phyloP scores from a whole-genome alignment of 108 stramenopile genomes.

The Skeletonema menzelii region DNA sequence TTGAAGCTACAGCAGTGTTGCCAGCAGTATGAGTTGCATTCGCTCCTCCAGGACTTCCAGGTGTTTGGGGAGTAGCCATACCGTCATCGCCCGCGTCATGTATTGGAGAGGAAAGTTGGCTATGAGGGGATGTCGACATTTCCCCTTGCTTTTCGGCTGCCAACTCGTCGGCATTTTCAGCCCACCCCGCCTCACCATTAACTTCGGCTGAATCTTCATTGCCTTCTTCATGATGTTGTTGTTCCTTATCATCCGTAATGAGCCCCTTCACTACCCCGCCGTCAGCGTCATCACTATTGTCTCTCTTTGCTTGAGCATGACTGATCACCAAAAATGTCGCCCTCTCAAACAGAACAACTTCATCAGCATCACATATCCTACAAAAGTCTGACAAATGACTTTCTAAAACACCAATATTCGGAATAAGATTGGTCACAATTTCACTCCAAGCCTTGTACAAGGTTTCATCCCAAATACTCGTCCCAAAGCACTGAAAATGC shows the following conservation, averaged over 20 bases:
- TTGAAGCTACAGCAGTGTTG: neutral
- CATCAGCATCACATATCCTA: slow-evolving; percentile 94
- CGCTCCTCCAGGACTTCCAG: neutral
- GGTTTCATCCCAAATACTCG: slow-evolving; percentile 99
- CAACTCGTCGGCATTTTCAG: neutral
- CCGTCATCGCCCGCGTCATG: slow-evolving; percentile 8
- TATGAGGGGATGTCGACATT: slow-evolving; percentile 37
- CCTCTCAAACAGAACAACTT: slow-evolving; percentile 98
- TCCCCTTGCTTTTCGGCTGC: slow-evolving; percentile 3
- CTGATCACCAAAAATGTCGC: slow-evolving; percentile 98
- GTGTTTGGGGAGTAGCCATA: neutral
- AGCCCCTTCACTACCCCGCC: slow-evolving; percentile 1
- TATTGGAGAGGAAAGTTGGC: slow-evolving; percentile 14
- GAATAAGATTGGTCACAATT: slow-evolving; percentile 97
- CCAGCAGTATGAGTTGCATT: slow-evolving; percentile 6
- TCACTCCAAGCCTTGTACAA: slow-evolving; percentile 97
- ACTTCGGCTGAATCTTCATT: neutral
- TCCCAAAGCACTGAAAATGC: slow-evolving; percentile 88
- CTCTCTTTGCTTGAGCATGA: slow-evolving; percentile 66
- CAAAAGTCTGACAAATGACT: slow-evolving; percentile 93
- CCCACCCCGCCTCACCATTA: neutral
- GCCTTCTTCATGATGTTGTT: slow-evolving; percentile 2
- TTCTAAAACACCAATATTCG: slow-evolving; percentile 94
- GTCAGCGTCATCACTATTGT: slow-evolving; percentile 11
- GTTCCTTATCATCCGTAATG: slow-evolving; percentile 8